Conservation (phyloP, 2,329 filamentous ascomycete species). For the Clonostachys byssicola region DNA sequence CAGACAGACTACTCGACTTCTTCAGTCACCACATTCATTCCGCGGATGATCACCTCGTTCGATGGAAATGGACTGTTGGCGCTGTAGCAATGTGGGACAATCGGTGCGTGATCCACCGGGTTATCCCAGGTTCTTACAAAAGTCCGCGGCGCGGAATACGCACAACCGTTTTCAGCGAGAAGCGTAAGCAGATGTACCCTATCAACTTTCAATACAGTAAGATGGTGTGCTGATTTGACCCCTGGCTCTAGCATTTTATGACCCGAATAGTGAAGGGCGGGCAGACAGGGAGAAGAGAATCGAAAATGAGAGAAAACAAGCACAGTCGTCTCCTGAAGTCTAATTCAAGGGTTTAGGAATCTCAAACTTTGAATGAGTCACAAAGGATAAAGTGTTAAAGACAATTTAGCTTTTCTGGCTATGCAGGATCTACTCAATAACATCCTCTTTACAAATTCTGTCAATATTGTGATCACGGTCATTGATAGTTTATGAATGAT, state of each 20-base stretch:
- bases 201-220: background rate
- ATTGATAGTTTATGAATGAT: too few species aligned
- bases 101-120: constrained; percentile 18
- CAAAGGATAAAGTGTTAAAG: too few species aligned
- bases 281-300: background rate
- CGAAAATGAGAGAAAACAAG: too few species aligned
- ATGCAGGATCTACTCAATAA: too few species aligned
- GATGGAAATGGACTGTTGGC: constrained; percentile 44
- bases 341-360: too few species aligned
- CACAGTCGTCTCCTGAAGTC: too few species aligned
- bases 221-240: background rate
- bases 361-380: too few species aligned
- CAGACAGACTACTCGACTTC: constrained; percentile 40
- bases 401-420: too few species aligned
- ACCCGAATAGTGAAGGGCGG: constrained; percentile 2
- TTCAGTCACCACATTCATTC: constrained; percentile 40
- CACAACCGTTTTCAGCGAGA: constrained; percentile 3
- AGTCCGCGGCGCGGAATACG: background rate
- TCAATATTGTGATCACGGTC: too few species aligned
- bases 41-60: constrained; percentile 42
- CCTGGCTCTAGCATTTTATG: constrained; percentile 1
- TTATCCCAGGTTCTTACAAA: constrained; percentile 2
- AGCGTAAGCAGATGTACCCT: constrained; percentile 1
- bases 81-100: constrained; percentile 49
- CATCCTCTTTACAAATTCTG: too few species aligned